Conservation (phyloP, 2,329 filamentous ascomycete species). For the Aspergillus quadrilineatus region DNA sequence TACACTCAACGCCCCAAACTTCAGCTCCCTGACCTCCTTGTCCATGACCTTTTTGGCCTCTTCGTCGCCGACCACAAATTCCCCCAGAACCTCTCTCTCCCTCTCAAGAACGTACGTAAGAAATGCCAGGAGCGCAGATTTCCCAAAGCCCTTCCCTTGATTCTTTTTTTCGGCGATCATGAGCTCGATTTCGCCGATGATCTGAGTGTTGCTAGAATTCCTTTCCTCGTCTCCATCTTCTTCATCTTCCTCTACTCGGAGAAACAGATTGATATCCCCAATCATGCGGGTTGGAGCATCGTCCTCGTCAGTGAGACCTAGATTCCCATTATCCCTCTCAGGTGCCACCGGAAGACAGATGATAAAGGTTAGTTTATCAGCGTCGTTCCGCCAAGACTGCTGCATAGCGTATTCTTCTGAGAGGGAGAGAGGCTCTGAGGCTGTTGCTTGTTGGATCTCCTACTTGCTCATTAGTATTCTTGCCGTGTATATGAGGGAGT, state of each 20-base stretch:
- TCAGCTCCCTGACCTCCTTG: conserved; percentile 10
- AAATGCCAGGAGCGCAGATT: conserved; percentile 65
- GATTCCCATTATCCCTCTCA: too few relatives aligned
- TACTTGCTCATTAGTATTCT: neutral
- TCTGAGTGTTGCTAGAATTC: conserved; percentile 16
- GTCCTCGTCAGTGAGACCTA: conserved; percentile 33
- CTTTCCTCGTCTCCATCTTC: conserved; percentile 45
- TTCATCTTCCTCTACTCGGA: conserved; percentile 56
- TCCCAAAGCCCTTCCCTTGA: conserved; percentile 65
- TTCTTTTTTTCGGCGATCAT: conserved; percentile 69
- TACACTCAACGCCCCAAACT: conserved; percentile 53
- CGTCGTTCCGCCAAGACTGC: conserved; percentile 74
- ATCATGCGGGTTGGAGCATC: conserved; percentile 63
- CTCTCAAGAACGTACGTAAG: conserved; percentile 65
- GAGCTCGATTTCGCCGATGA: conserved; percentile 75
- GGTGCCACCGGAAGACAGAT: conserved; percentile 57
- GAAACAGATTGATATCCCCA: conserved; percentile 79
- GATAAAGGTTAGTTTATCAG: conserved; percentile 92
- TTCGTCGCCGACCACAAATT: conserved; percentile 46
- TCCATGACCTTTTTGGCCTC: conserved; percentile 13
- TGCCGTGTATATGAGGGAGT: neutral
- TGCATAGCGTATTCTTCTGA: conserved; percentile 89
- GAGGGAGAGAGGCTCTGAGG: conserved; percentile 78
- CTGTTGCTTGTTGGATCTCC: conserved; percentile 79
- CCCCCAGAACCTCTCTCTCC: conserved; percentile 54